These are phyloP conservation scores for Phyllosticta citrichinensis DNA, from an alignment of 2,329 filamentous ascomycete species.

Conservation along the genomic window DNA sequence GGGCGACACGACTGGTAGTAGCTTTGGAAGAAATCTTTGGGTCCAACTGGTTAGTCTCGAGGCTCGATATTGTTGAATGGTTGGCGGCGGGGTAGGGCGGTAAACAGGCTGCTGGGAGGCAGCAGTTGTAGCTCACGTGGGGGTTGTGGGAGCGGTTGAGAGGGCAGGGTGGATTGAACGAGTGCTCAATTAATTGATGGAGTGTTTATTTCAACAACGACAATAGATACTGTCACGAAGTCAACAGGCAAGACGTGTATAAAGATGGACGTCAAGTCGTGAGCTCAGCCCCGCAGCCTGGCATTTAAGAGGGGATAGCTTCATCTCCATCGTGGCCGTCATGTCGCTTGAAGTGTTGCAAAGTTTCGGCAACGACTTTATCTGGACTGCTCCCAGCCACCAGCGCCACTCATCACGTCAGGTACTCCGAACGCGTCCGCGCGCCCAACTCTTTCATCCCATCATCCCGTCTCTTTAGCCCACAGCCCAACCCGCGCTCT, in stretches of 20 bases:
- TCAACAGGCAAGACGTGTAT: background rate
- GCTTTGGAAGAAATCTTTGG: background rate
- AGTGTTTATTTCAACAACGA: background rate
- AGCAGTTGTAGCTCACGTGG: background rate
- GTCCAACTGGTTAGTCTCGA: background rate
- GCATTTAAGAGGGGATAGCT: background rate
- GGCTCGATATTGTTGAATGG: background rate
- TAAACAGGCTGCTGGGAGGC: background rate
- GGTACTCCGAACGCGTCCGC: constrained; percentile 5
- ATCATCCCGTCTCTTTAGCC: background rate
- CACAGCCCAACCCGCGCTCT: background rate
- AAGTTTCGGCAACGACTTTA: background rate
- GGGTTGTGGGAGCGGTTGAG: background rate
- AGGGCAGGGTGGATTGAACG: background rate
- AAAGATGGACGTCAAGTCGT: background rate
- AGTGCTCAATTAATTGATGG: background rate
- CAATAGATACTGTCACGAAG: background rate
- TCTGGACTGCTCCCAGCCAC: background rate
- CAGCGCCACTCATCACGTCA: constrained; percentile 4
- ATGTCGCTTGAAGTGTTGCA: background rate
- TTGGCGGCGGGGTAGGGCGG: background rate
- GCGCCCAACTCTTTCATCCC: constrained; percentile 3
- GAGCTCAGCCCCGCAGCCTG: background rate
- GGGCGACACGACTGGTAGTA: background rate
- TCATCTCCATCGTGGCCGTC: background rate